Evolutionary conservation across 2,329 filamentous ascomycete species (phyloP), one percentile per base, ranked within the genome.

Genomic region (Aspergillus transmontanensis): DNA sequence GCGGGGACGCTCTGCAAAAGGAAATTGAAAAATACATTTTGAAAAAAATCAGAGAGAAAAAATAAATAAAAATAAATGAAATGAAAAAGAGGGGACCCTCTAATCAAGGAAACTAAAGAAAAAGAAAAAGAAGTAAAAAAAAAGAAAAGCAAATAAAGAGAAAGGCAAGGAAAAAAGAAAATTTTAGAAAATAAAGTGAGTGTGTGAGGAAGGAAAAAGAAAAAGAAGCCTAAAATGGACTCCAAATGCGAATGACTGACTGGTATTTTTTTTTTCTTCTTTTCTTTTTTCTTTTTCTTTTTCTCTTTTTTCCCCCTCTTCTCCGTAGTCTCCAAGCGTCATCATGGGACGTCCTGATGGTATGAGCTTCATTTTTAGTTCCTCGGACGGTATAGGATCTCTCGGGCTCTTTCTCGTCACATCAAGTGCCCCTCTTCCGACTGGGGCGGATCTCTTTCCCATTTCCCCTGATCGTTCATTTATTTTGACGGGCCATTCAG

Each of bases 171-270:
- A 53, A 51, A 53, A 41, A 34, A 16, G 9, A 9, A 58, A 50
- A 19, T 32, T 11, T 12, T 4, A 23, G 19, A 41, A 57, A 57
- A 28, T 28, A 23, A 57, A 19, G 36, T 28, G 21, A 57, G 41
- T 41, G 54, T 57, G 41, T 21, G 41, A 26, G n/a, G n/a, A 57
- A 21, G 28, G 23, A 45, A 58, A 58, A 45, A 55, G 43, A 26
- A 55, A 55, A 32, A 50, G 23, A 62, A n/a, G 21, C 46, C 48
- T 41, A 36, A 58, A 54, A 26, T 21, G 51, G 51, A 34, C 51
- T 39, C 21, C 51, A 23, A 55, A 55, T 23, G 51, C 51, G 21
- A 36, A 39, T 36, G 21, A 55, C 51, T 36, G 51, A 39, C 32
- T 39, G 51, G 14, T 26, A 39, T 9, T 50, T 50, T 28, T 50